Conservation (phyloP, 331 rosid species). For the Rhamnella rubrinervis region DNA sequence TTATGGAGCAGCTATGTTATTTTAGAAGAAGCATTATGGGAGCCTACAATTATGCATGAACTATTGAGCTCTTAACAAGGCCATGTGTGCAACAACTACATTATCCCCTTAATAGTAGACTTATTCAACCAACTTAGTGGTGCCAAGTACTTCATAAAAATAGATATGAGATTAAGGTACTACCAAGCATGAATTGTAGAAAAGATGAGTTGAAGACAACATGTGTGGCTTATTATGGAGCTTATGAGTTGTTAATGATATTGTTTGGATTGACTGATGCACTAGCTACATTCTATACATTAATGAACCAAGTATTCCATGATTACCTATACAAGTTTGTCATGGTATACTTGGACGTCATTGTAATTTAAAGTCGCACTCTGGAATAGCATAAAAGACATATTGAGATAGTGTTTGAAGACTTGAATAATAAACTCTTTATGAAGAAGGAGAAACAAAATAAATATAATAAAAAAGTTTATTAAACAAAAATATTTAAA, state of each 20-base stretch:
- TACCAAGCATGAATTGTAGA: background rate
- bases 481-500: too few species aligned
- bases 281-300: background rate
- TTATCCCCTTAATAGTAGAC: background rate
- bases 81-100: background rate
- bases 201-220: background rate
- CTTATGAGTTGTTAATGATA: background rate
- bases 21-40: background rate
- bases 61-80: constrained; percentile 2
- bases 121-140: background rate
- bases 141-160: background rate
- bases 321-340: background rate
- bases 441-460: background rate
- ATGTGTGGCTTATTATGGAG: background rate
- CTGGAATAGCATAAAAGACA: background rate
- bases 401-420: too few species aligned
- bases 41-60: background rate
- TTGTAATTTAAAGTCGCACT: background rate
- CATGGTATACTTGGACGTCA: background rate
- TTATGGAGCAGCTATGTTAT: background rate
- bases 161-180: constrained; percentile 1
- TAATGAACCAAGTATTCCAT: background rate
- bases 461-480: too few species aligned
- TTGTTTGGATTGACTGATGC: background rate
- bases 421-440: too few species aligned